phyloP scores from a whole-genome alignment of 768 basidiomycete species.

The Termitomyces titanicus region DNA sequence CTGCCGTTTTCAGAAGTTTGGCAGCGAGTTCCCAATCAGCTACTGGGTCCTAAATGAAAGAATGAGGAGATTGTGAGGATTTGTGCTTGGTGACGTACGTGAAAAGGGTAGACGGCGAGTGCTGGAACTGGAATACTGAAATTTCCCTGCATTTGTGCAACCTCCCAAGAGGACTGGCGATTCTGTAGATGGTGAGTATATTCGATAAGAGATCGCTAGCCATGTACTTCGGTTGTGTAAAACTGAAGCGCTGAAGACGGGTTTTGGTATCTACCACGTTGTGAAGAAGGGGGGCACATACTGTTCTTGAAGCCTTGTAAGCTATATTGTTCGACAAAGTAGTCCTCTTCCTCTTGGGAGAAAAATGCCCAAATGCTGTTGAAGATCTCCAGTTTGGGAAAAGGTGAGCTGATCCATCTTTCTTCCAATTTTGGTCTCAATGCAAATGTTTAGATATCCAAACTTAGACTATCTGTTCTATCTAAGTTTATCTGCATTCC shows the following conservation, averaged over 20 bases:
- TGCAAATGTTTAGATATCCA: slow-evolving; percentile 19
- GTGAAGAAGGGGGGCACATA: slow-evolving; percentile 27
- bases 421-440: not conserved
- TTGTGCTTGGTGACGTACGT: slow-evolving; percentile 23
- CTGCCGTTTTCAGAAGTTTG: slow-evolving; percentile 31
- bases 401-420: slow-evolving; percentile 17
- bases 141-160: slow-evolving; percentile 42
- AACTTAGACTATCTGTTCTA: slow-evolving; percentile 23
- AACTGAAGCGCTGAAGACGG: slow-evolving; percentile 53
- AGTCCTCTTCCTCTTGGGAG: slow-evolving; percentile 59
- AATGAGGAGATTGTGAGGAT: not conserved
- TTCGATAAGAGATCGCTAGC: not conserved
- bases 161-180: slow-evolving; percentile 35
- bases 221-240: slow-evolving; percentile 50
- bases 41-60: slow-evolving; percentile 38
- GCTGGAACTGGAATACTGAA: slow-evolving; percentile 40
- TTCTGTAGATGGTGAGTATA: slow-evolving; percentile 26
- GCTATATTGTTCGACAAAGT: slow-evolving; percentile 60
- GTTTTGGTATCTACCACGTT: too few relatives aligned
- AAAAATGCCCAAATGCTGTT: slow-evolving; percentile 42
- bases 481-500: slow-evolving; percentile 1
- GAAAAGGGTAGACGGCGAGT: slow-evolving; percentile 35
- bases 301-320: slow-evolving; percentile 59
- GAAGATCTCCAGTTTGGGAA: slow-evolving; percentile 30
- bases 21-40: slow-evolving; percentile 37